These are phyloP conservation scores for Pueraria montana DNA, from an alignment of 306 rosid genomes.

Conservation along the genomic window DNA sequence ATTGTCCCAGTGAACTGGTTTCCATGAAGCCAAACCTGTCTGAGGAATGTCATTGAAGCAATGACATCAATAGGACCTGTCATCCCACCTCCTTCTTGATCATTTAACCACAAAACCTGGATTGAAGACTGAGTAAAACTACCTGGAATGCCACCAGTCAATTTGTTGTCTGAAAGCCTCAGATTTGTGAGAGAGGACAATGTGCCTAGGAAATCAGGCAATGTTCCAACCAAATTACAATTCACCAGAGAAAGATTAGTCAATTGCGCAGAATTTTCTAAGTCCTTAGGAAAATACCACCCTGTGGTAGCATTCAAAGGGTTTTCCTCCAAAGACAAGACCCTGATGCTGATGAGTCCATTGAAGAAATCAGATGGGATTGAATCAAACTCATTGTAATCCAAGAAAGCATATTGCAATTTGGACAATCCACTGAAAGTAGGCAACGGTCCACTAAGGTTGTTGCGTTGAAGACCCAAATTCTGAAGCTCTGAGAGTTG, in stretches of 20 bases:
- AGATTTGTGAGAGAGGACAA: conserved; percentile 64
- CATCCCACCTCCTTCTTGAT: conserved; percentile 70
- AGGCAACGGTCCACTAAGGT: conserved; percentile 68
- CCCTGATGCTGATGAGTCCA: conserved; percentile 65
- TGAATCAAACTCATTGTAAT: conserved; percentile 68
- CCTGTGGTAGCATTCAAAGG: conserved; percentile 69
- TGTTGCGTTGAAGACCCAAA: conserved; percentile 82
- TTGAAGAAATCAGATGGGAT: conserved; percentile 78
- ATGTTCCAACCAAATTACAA: conserved; percentile 68
- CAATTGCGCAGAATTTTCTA: conserved; percentile 62
- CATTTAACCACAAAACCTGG: conserved; percentile 79
- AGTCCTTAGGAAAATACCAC: conserved; percentile 75
- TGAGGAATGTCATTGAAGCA: conserved; percentile 67
- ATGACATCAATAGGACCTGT: conserved; percentile 70
- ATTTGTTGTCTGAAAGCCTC: conserved; percentile 64
- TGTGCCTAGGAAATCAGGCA: conserved; percentile 76
- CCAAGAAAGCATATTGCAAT: conserved; percentile 69
- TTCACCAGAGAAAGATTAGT: conserved; percentile 67
- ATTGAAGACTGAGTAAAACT: conserved; percentile 67
- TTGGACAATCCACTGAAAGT: conserved; percentile 76
- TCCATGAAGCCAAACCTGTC: conserved; percentile 83
- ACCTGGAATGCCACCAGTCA: conserved; percentile 65
- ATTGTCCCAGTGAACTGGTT: conserved; percentile 74
- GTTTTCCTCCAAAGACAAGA: conserved; percentile 68
- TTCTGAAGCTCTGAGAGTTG: conserved; percentile 70